Evolutionary conservation across 441 rosid species (phyloP), one percentile per base, ranked within the genome.

Genomic region (Bruguiera hainesii): DNA sequence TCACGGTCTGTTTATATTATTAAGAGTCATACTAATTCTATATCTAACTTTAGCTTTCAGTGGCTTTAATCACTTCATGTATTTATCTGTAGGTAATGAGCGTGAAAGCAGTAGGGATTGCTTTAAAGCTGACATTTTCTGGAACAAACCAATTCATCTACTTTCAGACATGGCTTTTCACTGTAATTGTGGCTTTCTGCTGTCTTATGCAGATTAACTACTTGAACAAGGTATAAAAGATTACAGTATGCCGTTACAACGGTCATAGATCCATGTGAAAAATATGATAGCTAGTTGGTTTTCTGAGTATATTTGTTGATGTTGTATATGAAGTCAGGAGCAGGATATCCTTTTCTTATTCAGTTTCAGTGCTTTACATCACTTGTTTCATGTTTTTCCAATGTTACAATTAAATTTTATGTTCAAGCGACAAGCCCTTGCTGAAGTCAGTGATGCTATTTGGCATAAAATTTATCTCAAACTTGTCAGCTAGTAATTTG

Each of bases 61-160:
- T 60, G 71, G 50, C 56, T 39, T 49, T 11, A 6, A 4, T 7
- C 53, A 26, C 20, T 23, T 55, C 5, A 5, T 55, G 15, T 39
- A 46, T 65, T 53, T 56, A 28, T 68, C 21, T n/a, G 56, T 39
- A 94, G 98, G 99, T 89, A 20, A 94, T 94, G 98, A 71, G 89
- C 60, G 99, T 94, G 7, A 94, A 94, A 80, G 96, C 96, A 28
- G 69, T 94, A 50, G 89, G 89, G 53, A 94, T 94, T 53, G 98
- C 94, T 31, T 71, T 94, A 71, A 94, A 94, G 85, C 85, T 94
- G 56, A 75, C 90, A 10, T 88, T 91, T 76, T 72, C 79, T 0
- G 99, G 96, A 77, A 64, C 51, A 66, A 94, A 94, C 76, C 99
- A 94, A 65, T 87, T 94, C 65, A 74, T 63, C 9, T 91, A 84